These are phyloP conservation scores for Debaryomyces udenii DNA, from an alignment of 1,139 yeast genomes.

Conservation along the genomic window DNA sequence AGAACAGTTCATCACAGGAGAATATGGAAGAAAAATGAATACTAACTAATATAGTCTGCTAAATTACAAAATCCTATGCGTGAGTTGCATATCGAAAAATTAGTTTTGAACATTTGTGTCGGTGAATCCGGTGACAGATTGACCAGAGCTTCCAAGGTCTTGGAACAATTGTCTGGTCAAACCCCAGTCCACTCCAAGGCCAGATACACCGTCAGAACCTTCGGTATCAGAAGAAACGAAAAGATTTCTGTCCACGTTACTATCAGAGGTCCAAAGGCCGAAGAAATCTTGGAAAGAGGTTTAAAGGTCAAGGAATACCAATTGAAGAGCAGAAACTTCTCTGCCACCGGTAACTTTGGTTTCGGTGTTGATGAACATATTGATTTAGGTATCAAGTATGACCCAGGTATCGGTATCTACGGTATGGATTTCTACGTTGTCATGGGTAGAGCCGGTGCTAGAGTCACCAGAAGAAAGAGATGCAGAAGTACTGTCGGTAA, in stretches of 20 bases:
- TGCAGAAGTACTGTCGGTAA: conserved; percentile 87
- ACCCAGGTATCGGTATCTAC: conserved; percentile 99
- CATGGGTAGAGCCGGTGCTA: conserved; percentile 99
- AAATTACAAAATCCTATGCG: conserved; percentile 77
- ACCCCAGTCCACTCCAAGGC: conserved; percentile 99
- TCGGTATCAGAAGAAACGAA: conserved; percentile 99
- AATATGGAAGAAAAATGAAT: conserved; percentile 5
- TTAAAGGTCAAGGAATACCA: conserved; percentile 99
- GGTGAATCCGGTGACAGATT: conserved; percentile 99
- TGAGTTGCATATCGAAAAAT: conserved; percentile 98
- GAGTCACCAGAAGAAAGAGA: conserved; percentile 99
- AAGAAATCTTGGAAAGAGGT: conserved; percentile 99
- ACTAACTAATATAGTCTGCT: conserved; percentile 29
- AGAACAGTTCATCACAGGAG: background rate
- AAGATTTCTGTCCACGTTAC: conserved; percentile 99
- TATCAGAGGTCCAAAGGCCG: conserved; percentile 99
- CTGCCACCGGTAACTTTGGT: conserved; percentile 99
- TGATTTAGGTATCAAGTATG: conserved; percentile 99
- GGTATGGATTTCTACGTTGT: conserved; percentile 99
- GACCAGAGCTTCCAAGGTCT: conserved; percentile 99
- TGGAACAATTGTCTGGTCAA: conserved; percentile 99
- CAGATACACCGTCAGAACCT: conserved; percentile 99
- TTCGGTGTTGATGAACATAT: conserved; percentile 99
- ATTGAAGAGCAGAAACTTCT: conserved; percentile 91
- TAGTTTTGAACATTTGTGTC: conserved; percentile 99